phyloP scores from a whole-genome alignment of 805 yeast genomes.

The Sugiyamaella americana region DNA sequence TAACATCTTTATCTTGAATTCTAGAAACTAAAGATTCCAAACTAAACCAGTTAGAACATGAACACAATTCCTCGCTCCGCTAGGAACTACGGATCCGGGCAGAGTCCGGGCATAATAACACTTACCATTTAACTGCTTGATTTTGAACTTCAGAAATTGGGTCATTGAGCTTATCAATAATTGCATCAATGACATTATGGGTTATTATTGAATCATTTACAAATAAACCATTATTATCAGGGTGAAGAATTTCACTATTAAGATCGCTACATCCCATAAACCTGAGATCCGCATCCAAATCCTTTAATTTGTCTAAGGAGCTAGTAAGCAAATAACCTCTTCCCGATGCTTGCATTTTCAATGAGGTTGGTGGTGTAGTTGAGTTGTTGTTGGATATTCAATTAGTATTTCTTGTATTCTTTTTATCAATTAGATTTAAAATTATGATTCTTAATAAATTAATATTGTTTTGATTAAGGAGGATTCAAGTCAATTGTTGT shows the following conservation, averaged over 20 bases:
- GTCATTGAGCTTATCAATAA: slow-evolving; percentile 48
- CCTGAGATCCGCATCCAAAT: slow-evolving; percentile 65
- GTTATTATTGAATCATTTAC: slow-evolving; percentile 26
- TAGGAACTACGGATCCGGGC: neutral
- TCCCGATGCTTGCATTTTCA: slow-evolving; percentile 1
- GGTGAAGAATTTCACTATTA: slow-evolving; percentile 35
- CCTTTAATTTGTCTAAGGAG: slow-evolving; percentile 18
- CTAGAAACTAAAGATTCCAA: slow-evolving; percentile 16
- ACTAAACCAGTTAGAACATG: neutral
- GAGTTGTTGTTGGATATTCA: too few species aligned
- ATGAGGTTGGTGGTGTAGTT: too few species aligned
- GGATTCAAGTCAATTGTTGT: too few species aligned
- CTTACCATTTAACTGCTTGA: slow-evolving; percentile 52
- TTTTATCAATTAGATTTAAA: too few species aligned
- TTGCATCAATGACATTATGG: slow-evolving; percentile 34
- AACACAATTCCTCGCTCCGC: neutral
- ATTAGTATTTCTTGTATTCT: too few species aligned
- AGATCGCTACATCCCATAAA: slow-evolving; percentile 82
- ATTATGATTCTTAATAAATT: too few species aligned
- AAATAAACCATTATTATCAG: slow-evolving; percentile 23
- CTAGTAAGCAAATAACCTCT: slow-evolving; percentile 4
- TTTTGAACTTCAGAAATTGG: slow-evolving; percentile 66
- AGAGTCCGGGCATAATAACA: neutral
- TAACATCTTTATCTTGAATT: slow-evolving; percentile 8
- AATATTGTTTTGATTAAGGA: too few species aligned